A percentile compares a stretch with the other conserved stretches of the same genome.
Evolutionary conservation across 768 basidiomycete genomes (phyloP).

Genomic region (Rhodosporidiobolus odoratus): DNA sequence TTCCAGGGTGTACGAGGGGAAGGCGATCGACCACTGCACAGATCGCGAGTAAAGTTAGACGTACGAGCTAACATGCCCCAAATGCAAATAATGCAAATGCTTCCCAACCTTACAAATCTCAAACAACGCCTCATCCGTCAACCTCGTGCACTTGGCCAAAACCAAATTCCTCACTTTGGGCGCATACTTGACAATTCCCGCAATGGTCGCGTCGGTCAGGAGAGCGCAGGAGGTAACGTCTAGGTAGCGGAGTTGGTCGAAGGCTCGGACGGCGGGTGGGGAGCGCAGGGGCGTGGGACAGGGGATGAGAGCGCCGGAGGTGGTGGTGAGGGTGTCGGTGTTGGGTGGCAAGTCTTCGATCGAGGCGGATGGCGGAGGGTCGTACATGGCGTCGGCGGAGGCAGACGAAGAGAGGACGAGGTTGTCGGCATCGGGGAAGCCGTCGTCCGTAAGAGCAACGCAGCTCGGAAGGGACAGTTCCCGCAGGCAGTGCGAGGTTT

Average conservation of each 20-base stretch:
- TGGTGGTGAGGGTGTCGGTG: constrained; percentile 54
- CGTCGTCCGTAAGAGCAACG: constrained; percentile 68
- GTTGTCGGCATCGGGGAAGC: constrained; percentile 61
- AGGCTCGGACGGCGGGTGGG: constrained; percentile 47
- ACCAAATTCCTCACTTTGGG: constrained; percentile 81
- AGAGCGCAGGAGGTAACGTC: constrained; percentile 80
- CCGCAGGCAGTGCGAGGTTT: constrained; percentile 71
- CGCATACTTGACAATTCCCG: constrained; percentile 72
- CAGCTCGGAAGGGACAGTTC: constrained; percentile 84
- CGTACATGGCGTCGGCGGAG: background rate
- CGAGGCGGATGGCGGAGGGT: constrained; percentile 52
- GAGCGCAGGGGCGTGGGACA: constrained; percentile 6
- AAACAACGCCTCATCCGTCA: constrained; percentile 77
- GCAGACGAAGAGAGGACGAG: constrained; percentile 2
- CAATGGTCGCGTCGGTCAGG: constrained; percentile 75
- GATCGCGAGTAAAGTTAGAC: too few relatives aligned
- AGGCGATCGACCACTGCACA: background rate
- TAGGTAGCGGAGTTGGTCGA: constrained; percentile 85
- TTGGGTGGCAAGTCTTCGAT: background rate
- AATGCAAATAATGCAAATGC: constrained; percentile 86
- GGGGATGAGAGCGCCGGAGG: constrained; percentile 3
- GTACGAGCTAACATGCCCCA: constrained; percentile 68
- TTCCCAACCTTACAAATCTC: constrained; percentile 82
- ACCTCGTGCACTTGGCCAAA: constrained; percentile 69
- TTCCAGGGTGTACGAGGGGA: background rate